A percentile compares a stretch with the other conserved stretches of the same genome.
phyloP scores from a whole-genome alignment of 2,329 filamentous ascomycete species.

The Eutypella sp. region DNA sequence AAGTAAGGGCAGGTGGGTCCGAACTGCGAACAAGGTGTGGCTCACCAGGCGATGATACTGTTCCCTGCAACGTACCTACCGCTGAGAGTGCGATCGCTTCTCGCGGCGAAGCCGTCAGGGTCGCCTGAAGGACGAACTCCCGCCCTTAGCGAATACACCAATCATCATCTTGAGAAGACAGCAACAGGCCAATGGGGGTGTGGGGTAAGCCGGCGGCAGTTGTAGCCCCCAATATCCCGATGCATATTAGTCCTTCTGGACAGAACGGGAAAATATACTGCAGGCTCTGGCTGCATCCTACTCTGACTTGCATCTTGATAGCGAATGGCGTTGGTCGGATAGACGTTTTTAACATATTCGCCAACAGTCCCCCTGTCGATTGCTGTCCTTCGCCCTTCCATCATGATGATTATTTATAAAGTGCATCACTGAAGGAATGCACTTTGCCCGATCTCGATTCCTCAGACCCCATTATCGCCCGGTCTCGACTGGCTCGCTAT shows the following conservation, averaged over 20 bases:
- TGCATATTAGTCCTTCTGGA: background rate
- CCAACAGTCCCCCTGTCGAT: too few relatives aligned
- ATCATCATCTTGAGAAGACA: background rate
- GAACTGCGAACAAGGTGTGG: background rate
- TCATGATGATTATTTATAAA: too few relatives aligned
- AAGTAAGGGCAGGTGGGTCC: background rate
- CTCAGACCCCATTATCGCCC: too few relatives aligned
- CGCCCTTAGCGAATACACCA: background rate
- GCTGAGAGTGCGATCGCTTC: background rate
- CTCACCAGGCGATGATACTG: background rate
- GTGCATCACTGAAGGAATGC: too few relatives aligned
- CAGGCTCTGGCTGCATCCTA: background rate
- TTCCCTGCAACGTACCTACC: background rate
- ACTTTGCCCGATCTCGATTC: too few relatives aligned
- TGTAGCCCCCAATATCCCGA: background rate
- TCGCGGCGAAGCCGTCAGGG: background rate
- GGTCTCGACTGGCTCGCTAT: too few relatives aligned
- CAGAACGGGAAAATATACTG: background rate
- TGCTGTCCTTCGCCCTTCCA: too few relatives aligned
- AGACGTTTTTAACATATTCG: too few relatives aligned
- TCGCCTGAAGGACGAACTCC: background rate
- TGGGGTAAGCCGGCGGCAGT: too few relatives aligned
- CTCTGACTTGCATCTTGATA: slow-evolving; percentile 3
- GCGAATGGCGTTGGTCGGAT: too few relatives aligned
- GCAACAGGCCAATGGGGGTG: background rate